Conservation (phyloP, 495 filamentous ascomycete species). For the Apiosordaria backusii region DNA sequence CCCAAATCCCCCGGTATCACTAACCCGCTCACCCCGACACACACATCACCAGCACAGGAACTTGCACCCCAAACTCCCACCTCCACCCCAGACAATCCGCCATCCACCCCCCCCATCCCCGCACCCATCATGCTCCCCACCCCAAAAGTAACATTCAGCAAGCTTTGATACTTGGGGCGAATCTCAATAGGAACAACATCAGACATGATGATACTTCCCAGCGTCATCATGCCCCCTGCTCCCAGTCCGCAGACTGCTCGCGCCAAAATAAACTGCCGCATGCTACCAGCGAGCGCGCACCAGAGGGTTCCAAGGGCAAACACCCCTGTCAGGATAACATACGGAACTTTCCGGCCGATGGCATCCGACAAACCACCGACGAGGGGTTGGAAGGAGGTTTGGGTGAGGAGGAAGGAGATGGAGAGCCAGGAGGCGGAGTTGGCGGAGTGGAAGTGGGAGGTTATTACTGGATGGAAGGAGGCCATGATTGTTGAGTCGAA, state of each 20-base stretch:
- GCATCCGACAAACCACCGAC: slow-evolving; percentile 70
- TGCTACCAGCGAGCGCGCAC: slow-evolving; percentile 69
- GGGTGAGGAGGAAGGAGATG: slow-evolving; percentile 73
- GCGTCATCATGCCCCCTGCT: slow-evolving; percentile 67
- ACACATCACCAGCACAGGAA: slow-evolving; percentile 60
- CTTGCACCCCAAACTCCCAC: slow-evolving; percentile 64
- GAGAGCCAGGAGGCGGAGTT: slow-evolving; percentile 80
- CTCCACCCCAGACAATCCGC: slow-evolving; percentile 74
- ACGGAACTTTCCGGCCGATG: slow-evolving; percentile 66
- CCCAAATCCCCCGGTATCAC: slow-evolving; percentile 62
- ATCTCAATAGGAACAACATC: slow-evolving; percentile 71
- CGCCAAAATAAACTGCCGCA: slow-evolving; percentile 68
- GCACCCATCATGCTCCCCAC: slow-evolving; percentile 60
- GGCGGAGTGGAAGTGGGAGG: slow-evolving; percentile 69
- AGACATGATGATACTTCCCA: slow-evolving; percentile 69
- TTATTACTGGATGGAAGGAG: slow-evolving; percentile 76
- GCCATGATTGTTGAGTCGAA: slow-evolving; percentile 82
- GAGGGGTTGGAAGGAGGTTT: slow-evolving; percentile 69
- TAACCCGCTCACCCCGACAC: slow-evolving; percentile 50
- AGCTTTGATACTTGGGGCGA: slow-evolving; percentile 71
- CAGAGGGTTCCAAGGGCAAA: slow-evolving; percentile 66
- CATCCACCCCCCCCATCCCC: slow-evolving; percentile 67
- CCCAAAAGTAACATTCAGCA: slow-evolving; percentile 68
- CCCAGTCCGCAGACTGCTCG: slow-evolving; percentile 71
- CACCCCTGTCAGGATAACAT: slow-evolving; percentile 58